A percentile compares a stretch with the other conserved stretches of the same genome.
Conservation (phyloP, 2,329 filamentous ascomycete species). For the Pyrenophora graminea region DNA sequence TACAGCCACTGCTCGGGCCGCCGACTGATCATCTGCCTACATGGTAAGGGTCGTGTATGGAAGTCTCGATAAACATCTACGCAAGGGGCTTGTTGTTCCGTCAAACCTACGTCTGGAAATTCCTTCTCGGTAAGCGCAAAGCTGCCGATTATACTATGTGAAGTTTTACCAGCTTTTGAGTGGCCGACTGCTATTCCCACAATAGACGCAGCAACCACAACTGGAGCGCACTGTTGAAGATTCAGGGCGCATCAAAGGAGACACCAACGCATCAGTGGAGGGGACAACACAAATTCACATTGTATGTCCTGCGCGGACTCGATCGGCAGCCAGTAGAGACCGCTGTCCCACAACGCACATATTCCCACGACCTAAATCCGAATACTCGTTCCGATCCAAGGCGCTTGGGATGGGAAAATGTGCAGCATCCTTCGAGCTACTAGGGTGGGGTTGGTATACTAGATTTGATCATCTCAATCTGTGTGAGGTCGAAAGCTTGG, state of each 20-base stretch:
- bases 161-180: too few species aligned
- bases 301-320: too few species aligned
- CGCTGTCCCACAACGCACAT: neutral
- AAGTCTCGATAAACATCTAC: neutral
- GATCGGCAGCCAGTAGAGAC: neutral
- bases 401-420: too few species aligned
- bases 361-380: neutral
- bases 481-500: neutral
- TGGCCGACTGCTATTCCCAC: neutral
- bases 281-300: too few species aligned
- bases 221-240: neutral
- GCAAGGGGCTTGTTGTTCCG: too few species aligned
- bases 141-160: too few species aligned
- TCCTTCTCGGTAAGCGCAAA: too few species aligned
- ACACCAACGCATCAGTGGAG: neutral
- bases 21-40: too few species aligned
- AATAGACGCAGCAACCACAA: neutral
- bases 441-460: neutral
- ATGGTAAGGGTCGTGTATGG: too few species aligned
- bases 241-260: slow-evolving; percentile 2
- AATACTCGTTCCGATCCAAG: too few species aligned
- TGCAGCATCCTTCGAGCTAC: neutral
- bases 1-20: too few species aligned
- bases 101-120: too few species aligned
- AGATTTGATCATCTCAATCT: neutral